Percentiles rank a stretch among this genome's conserved stretches.
These are phyloP conservation scores for Candida multigemmis DNA, from an alignment of 805 yeast species.

Conservation along the genomic window DNA sequence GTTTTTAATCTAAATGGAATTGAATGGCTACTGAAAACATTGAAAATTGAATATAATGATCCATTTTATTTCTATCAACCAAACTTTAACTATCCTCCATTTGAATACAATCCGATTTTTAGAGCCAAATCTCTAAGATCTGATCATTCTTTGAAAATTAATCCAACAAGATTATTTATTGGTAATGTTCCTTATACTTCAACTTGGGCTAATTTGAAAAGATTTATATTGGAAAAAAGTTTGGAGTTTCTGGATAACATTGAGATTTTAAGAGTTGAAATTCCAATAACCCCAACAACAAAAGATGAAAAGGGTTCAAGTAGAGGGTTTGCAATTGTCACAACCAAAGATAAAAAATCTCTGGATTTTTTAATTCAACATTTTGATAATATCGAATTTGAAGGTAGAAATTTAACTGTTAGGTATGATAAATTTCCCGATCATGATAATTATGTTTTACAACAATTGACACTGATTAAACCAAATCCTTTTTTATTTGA, in stretches of 20 bases:
- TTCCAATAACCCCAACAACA: slow-evolving; percentile 24
- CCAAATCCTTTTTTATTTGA: background rate
- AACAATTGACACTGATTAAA: too few relatives aligned
- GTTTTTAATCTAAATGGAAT: slow-evolving; percentile 14
- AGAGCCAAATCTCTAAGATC: slow-evolving; percentile 13
- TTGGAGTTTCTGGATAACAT: slow-evolving; percentile 12
- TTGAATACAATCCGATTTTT: slow-evolving; percentile 7
- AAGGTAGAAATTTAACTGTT: slow-evolving; percentile 54
- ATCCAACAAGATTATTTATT: slow-evolving; percentile 38
- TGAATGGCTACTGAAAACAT: slow-evolving; percentile 11
- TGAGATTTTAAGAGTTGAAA: slow-evolving; percentile 26
- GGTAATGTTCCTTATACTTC: slow-evolving; percentile 49
- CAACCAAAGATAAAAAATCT: slow-evolving; percentile 36
- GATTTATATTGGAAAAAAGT: slow-evolving; percentile 14
- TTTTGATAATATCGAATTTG: slow-evolving; percentile 46
- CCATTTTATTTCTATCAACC: slow-evolving; percentile 1
- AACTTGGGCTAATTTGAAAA: slow-evolving; percentile 23
- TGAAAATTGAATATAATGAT: slow-evolving; percentile 8
- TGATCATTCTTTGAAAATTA: slow-evolving; percentile 24
- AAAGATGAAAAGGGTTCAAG: slow-evolving; percentile 6
- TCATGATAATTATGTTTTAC: slow-evolving; percentile 19
- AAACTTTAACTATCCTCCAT: slow-evolving; percentile 2
- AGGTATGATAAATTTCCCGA: slow-evolving; percentile 49
- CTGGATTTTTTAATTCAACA: slow-evolving; percentile 39
- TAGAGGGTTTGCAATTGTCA: slow-evolving; percentile 61